Conservation (phyloP, 129 eudicot species). For the Ambrosia trifida region DNA sequence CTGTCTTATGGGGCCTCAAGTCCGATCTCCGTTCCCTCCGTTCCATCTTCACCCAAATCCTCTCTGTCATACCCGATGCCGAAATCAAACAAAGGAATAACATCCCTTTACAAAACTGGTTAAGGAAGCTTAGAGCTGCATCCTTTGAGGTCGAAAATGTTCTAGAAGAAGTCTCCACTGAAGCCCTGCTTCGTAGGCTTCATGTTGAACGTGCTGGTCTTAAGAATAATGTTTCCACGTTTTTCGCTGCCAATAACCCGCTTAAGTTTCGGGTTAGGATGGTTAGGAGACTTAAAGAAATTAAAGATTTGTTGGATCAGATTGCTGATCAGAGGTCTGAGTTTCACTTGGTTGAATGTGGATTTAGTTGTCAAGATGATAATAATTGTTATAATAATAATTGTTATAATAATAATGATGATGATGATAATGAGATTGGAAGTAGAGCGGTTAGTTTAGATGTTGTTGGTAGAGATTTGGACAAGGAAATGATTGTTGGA, state of each 20-base stretch:
- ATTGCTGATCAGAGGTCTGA: constrained; percentile 28
- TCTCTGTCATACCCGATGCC: constrained; percentile 30
- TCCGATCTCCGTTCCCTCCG: constrained; percentile 36
- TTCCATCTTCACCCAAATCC: constrained; percentile 34
- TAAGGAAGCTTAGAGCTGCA: constrained; percentile 34
- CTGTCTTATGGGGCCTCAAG: constrained; percentile 43
- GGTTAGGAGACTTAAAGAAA: constrained; percentile 36
- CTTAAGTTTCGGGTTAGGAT: constrained; percentile 35
- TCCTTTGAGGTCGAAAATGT: constrained; percentile 40
- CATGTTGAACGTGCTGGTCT: constrained; percentile 39
- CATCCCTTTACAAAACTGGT: constrained; percentile 32
- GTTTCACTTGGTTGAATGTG: constrained; percentile 30
- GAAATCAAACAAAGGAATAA: constrained; percentile 35
- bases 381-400: too few relatives aligned
- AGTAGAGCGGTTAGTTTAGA: constrained; percentile 9
- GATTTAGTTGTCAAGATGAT: background rate
- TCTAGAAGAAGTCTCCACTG: constrained; percentile 39
- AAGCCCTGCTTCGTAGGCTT: constrained; percentile 35
- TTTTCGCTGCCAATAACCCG: constrained; percentile 39
- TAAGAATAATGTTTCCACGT: constrained; percentile 29
- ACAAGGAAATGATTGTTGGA: constrained; percentile 26
- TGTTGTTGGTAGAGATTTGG: constrained; percentile 29
- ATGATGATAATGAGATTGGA: constrained; percentile 11
- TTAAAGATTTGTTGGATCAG: constrained; percentile 26
- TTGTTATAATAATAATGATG: background rate